Base-by-base conservation (phyloP, 2,329 filamentous ascomycete species). In the Monascus ruber region DNA sequence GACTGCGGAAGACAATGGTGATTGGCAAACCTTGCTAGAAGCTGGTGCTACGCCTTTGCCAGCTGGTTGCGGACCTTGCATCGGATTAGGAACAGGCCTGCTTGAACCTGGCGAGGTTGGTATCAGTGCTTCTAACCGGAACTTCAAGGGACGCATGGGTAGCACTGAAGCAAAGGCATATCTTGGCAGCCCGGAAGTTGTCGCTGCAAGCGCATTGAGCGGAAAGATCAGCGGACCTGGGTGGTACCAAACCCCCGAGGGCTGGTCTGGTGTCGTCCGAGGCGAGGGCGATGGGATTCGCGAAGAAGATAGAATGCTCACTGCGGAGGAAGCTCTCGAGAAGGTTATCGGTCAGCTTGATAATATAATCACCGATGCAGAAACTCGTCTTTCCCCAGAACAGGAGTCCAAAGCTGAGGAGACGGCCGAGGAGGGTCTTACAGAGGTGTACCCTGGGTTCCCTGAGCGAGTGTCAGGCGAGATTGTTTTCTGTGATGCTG, bases 101-200 rank as follows among this genome's bases (percentile, higher is more conserved):
- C 72, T 94, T 1, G 81, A 95, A 59, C 73, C 76, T 2, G 85
- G 84, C n/a, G 87, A 95, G 64, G 79, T 87, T 6, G 87, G 87
- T 24, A 88, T 95, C 49, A 80, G 73, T 44, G 85, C 86, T 0
- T 79, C 73, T 37, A 95, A 95, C 68, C 73, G 88, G 7, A 94
- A 94, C 61, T 95, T 88, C 70, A 87, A 88, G 62, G 88, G 87
- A 0, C 77, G 88, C 2, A 93, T 95, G 84, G 88, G 88, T 3
- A 81, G 75, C 9, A 78, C 74, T 2, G 77, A 84, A 4, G 84
- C 86, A 0, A 79, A 86, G 53, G 85, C 86, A 0, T 95, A 94
- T 58, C 78, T 95, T 1, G 83, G 81, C 5, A 89, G 83, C 48
- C 88, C 91, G 1, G 88, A 95, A 54, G 81, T 94, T 2, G 89